phyloP scores from a whole-genome alignment of 305 asterid genomes.

The Petunia hybrid region DNA sequence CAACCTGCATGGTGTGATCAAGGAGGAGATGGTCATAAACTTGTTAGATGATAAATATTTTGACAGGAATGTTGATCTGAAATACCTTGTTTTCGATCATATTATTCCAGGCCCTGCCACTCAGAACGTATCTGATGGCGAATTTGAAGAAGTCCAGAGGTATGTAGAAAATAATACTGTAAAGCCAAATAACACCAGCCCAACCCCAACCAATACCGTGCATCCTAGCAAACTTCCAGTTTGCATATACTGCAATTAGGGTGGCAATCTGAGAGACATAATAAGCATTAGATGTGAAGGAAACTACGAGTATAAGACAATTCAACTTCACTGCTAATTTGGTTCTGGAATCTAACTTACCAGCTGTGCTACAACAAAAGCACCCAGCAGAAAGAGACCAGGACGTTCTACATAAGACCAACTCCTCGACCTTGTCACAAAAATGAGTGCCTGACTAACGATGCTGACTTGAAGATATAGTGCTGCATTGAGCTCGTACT shows the following conservation, averaged over 20 bases:
- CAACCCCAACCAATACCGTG: slow-evolving; percentile 92
- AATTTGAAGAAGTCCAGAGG: slow-evolving; percentile 84
- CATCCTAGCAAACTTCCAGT: slow-evolving; percentile 79
- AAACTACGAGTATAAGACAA: not conserved
- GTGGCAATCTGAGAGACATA: slow-evolving; percentile 63
- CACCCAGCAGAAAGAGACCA: slow-evolving; percentile 69
- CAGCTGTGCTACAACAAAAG: slow-evolving; percentile 75
- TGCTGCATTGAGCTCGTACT: slow-evolving; percentile 67
- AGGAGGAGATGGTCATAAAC: not conserved
- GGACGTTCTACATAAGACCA: slow-evolving; percentile 89
- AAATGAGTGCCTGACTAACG: slow-evolving; percentile 92
- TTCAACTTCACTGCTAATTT: not conserved
- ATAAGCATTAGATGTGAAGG: not conserved
- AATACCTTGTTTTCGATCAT: slow-evolving; percentile 72
- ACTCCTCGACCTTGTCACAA: slow-evolving; percentile 85
- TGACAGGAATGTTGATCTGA: slow-evolving; percentile 4
- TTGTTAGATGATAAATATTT: not conserved
- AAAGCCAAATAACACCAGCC: slow-evolving; percentile 91
- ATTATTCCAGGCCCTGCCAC: slow-evolving; percentile 85
- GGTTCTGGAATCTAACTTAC: slow-evolving; percentile 46
- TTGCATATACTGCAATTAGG: slow-evolving; percentile 67
- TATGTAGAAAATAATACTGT: slow-evolving; percentile 71
- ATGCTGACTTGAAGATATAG: slow-evolving; percentile 91
- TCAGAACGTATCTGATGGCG: slow-evolving; percentile 55
- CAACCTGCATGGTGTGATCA: slow-evolving; percentile 46